Evolutionary conservation across 805 yeast genomes (phyloP), one percentile per base, ranked within the genome.

Genomic region (Ogataea dorogensis): DNA sequence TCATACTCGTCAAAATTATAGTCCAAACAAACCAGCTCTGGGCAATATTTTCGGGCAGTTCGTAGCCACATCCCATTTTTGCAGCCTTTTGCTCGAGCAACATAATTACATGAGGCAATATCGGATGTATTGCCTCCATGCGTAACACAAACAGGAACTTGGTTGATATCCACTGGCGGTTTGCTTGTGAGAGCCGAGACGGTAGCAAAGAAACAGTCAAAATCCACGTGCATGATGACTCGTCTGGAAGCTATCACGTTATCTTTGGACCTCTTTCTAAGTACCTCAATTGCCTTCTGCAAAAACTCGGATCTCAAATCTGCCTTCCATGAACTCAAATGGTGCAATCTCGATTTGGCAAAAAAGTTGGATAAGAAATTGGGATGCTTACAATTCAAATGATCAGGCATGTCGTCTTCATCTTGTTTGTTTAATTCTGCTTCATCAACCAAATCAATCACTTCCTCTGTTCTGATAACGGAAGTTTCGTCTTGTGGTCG

Each of bases 121-220:
- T 91, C 98, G 0, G 97, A 77, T 2, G 74, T 66, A 8, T 52
- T 53, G 1, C 75, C 75, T 5, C 81, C 81, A 50, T 76, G 79
- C 0, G 81, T 69, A 66, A 67, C 95, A 64, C 61, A 91, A 59
- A 54, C 81, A 65, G 70, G 81, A 59, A 48, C 64, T 41, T 28
- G 68, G 22, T 49, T 60, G 42, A 75, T 70, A 40, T 75, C 75
- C 12, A 81, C 53, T 2, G 77, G 68, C 0, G 83, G 81, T 6
- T 36, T 20, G 26, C 68, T 64, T 11, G 62, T 67, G 36, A 79
- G 61, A 3, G 86, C 73, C 0, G 96, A 84, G 0, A 83, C 96
- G 0, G 94, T 73, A 2, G 89, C 97, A 61, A 91, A 91, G 52
- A 93, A 91, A 46, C 95, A 87, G 58, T 91, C 98, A 58, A 88